A percentile compares a stretch with the other conserved stretches of the same genome.
Conservation (phyloP, 805 yeast species). For the Yamadazyma akitaensis region DNA sequence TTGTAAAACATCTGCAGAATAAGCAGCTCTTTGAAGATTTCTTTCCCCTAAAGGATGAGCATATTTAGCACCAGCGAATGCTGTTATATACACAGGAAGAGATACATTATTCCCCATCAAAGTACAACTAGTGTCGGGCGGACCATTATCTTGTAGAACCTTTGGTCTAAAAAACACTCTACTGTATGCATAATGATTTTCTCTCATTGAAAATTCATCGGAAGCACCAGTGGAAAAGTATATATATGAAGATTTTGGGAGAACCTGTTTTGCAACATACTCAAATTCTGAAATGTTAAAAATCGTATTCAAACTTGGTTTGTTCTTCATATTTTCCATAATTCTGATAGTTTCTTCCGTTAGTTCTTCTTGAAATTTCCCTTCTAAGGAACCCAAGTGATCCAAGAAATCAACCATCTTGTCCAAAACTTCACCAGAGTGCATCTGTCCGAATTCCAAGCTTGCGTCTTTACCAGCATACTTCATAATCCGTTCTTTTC, state of each 20-base stretch:
- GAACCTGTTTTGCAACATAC: conserved; percentile 29
- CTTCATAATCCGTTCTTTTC: conserved; percentile 39
- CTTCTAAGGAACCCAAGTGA: conserved; percentile 11
- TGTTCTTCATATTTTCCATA: conserved; percentile 8
- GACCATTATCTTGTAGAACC: conserved; percentile 48
- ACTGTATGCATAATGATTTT: conserved; percentile 83
- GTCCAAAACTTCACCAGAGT: conserved; percentile 22
- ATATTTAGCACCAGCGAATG: conserved; percentile 27
- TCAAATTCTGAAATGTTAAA: conserved; percentile 38
- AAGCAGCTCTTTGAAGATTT: conserved; percentile 22
- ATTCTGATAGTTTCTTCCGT: conserved; percentile 10
- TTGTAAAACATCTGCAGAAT: conserved; percentile 26
- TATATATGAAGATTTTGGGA: conserved; percentile 32
- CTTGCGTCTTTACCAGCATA: conserved; percentile 64
- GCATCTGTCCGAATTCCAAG: conserved; percentile 37
- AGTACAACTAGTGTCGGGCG: conserved; percentile 17
- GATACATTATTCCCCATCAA: conserved; percentile 19
- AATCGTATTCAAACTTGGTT: conserved; percentile 14
- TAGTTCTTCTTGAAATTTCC: conserved; percentile 10
- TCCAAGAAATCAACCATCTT: conserved; percentile 11
- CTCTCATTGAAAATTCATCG: conserved; percentile 82
- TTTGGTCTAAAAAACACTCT: conserved; percentile 82
- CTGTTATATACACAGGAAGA: conserved; percentile 30
- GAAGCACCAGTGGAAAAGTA: conserved; percentile 62
- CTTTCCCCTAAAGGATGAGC: conserved; percentile 28